Conservation (phyloP, 257 asterid genomes). For the Capsicum rhomboideum region DNA sequence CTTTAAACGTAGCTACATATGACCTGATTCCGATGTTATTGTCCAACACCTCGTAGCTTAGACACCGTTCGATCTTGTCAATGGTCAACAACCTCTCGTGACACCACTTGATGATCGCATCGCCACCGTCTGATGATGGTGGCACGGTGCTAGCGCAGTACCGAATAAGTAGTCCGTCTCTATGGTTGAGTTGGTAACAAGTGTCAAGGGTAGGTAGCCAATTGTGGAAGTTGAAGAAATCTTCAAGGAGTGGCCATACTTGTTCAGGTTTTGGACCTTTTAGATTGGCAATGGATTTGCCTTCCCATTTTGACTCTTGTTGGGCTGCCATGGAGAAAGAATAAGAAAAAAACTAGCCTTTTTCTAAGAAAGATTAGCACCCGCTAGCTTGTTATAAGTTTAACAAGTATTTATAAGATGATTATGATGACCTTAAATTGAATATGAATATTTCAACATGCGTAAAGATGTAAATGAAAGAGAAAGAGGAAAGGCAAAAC, state of each 20-base stretch:
- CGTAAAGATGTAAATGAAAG: not conserved
- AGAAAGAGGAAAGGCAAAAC: not conserved
- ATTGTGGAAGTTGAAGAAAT: constrained; percentile 49
- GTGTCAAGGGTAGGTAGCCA: constrained; percentile 59
- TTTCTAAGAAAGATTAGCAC: not conserved
- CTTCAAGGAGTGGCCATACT: constrained; percentile 62
- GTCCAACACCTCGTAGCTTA: constrained; percentile 42
- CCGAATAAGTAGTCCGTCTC: constrained; percentile 37
- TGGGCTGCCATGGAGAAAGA: constrained; percentile 22
- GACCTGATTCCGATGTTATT: constrained; percentile 52
- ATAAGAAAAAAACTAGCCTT: not conserved
- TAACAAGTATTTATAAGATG: not conserved
- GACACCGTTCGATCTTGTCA: constrained; percentile 22
- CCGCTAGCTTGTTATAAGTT: not conserved
- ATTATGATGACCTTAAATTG: not conserved
- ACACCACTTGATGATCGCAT: constrained; percentile 33
- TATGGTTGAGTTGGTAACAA: constrained; percentile 31
- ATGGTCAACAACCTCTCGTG: constrained; percentile 42
- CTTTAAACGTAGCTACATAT: constrained; percentile 33
- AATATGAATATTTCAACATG: not conserved
- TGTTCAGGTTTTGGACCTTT: constrained; percentile 19
- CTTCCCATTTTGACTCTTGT: constrained; percentile 46
- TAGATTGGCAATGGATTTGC: constrained; percentile 38
- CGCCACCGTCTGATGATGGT: constrained; percentile 9
- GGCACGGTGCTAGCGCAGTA: constrained; percentile 37